Evolutionary conservation across 2,329 filamentous ascomycete genomes (phyloP), one percentile per base, ranked within the genome.

Genomic region (Monascus ruber): DNA sequence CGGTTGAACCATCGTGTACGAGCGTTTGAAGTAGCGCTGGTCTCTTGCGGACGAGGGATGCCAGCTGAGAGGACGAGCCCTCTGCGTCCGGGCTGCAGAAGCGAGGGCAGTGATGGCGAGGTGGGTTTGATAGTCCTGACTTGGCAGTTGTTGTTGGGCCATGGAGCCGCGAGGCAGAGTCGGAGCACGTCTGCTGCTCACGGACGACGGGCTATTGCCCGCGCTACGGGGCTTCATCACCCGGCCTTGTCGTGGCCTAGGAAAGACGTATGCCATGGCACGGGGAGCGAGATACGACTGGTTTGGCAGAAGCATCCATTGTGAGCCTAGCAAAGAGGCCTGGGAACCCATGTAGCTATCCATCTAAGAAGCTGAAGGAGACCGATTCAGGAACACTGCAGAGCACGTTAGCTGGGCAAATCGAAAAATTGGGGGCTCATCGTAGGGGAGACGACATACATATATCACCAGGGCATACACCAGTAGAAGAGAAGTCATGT

Each of bases 11-110:
- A 54, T 50, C 33, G 35, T 35, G 28, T 29, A 29, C 10, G 28
- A 29, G 6, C 6, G 10, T 6, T 29, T 6, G 3, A 3, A 10
- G 10, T 10, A 29, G 6, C 28, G 6, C 6, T 6, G 10, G 10
- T 54, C 41, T 60, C 17, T 17, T 17, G 59, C 42, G 6, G 79
- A 74, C 24, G 74, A 73, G 2, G 82, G 80, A 56, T 87, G 83
- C 83, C 83, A 87, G 67, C 82, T 86, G 34, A 84, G 67, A 5
- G 83, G 82, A 33, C 83, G 73, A 38, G 63, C 62, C 31, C 69
- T 60, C 52, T 63, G 58, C 35, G 32, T 43, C 49, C 58, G 63
- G 31, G 59, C 62, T 36, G 45, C 54, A 24, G 45, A 55, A 40
- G 65, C 55, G 47, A 69, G 51, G 43, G 65, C 41, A 47, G 55